Percentiles rank a stretch among this genome's conserved stretches.
Conservation (phyloP, 75 land plant genomes). For the Sequoia sempervirens region DNA sequence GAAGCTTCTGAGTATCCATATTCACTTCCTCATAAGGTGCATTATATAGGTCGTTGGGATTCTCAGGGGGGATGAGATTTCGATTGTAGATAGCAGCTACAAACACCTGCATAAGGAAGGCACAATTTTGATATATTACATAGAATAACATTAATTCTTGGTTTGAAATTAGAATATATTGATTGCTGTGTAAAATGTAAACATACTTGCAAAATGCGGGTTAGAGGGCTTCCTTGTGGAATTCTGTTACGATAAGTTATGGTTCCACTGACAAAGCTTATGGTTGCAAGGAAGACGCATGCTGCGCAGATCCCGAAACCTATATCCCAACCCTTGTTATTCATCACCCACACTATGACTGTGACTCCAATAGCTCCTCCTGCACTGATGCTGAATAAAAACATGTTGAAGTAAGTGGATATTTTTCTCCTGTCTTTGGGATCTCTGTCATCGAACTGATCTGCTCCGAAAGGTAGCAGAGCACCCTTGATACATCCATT, state of each 20-base stretch:
- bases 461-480: constrained; percentile 76
- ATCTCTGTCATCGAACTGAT: constrained; percentile 70
- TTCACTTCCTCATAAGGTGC: neutral
- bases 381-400: constrained; percentile 59
- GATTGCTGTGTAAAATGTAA: neutral
- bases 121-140: neutral
- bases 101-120: constrained; percentile 6
- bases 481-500: constrained; percentile 44
- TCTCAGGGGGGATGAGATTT: constrained; percentile 9
- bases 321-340: constrained; percentile 76
- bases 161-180: neutral
- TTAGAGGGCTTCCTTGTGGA: constrained; percentile 79
- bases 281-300: constrained; percentile 54
- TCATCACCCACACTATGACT: constrained; percentile 73
- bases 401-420: constrained; percentile 91
- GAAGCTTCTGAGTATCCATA: neutral
- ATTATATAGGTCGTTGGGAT: neutral
- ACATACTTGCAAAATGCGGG: constrained; percentile 43
- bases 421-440: constrained; percentile 47
- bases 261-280: constrained; percentile 60
- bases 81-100: constrained; percentile 12
- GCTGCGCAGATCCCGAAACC: constrained; percentile 71
- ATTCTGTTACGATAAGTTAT: constrained; percentile 55
- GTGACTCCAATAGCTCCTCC: constrained; percentile 73
- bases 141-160: constrained; percentile 21